These are phyloP conservation scores for Glycyrrhiza uralensis DNA, from an alignment of 306 rosid species.

Conservation along the genomic window DNA sequence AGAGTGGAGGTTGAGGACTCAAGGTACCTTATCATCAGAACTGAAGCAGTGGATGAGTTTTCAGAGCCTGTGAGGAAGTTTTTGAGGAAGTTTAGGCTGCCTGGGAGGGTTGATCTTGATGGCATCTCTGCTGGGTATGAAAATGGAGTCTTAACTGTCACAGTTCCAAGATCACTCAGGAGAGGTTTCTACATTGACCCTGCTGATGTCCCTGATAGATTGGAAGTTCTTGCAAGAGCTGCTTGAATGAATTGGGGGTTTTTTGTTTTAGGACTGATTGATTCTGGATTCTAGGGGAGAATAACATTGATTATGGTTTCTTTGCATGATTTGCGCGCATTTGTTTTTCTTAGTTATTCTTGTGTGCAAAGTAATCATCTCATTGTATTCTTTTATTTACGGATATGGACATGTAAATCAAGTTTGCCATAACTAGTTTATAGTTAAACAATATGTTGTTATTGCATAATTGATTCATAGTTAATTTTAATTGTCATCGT, in stretches of 20 bases:
- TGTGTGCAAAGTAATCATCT: no score
- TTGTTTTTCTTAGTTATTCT: neutral
- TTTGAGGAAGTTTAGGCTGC: constrained; percentile 70
- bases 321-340: constrained; percentile 1
- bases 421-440: neutral
- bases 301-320: neutral
- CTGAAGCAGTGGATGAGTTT: constrained; percentile 49
- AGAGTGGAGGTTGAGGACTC: constrained; percentile 81
- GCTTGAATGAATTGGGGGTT: constrained; percentile 46
- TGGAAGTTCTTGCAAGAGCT: constrained; percentile 65
- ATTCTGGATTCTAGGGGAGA: neutral
- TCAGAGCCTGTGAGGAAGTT: constrained; percentile 48
- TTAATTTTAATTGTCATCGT: no score
- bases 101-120: constrained; percentile 50
- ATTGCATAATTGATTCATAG: no score
- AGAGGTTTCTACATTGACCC: constrained; percentile 53
- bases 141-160: constrained; percentile 63
- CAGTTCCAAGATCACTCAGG: constrained; percentile 58
- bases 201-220: constrained; percentile 42
- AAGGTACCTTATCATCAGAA: constrained; percentile 61
- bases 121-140: constrained; percentile 61
- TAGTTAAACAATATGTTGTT: no score
- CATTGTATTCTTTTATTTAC: neutral
- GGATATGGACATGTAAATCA: neutral
- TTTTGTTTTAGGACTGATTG: neutral